A percentile compares a stretch with the other conserved stretches of the same genome.
phyloP scores from a whole-genome alignment of 1,284 basidiomycete genomes.

The Trichosporon sp. region DNA sequence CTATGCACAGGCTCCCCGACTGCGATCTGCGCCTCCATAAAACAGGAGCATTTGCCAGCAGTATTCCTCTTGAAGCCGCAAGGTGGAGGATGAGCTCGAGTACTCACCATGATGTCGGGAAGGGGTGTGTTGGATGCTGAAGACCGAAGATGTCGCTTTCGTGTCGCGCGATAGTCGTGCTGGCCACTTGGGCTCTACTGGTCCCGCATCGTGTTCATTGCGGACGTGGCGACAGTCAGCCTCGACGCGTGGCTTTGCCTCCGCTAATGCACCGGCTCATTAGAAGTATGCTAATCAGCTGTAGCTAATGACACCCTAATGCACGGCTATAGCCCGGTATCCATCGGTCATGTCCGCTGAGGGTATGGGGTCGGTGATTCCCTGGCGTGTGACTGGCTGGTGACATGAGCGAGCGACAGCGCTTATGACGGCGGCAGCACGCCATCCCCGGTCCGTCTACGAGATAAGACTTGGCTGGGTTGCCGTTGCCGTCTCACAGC shows the following conservation, averaged over 20 bases:
- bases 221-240: not conserved
- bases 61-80: not conserved
- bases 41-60: not conserved
- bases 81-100: not conserved
- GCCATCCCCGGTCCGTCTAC: constrained; percentile 8
- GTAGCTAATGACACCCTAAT: not conserved
- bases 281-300: not conserved
- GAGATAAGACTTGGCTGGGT: not conserved
- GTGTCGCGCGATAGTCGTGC: constrained; percentile 14
- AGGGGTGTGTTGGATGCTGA: constrained; percentile 6
- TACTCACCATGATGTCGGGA: constrained; percentile 21
- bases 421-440: constrained; percentile 8
- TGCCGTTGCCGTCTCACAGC: not conserved
- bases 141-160: not conserved
- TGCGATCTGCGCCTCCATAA: too few relatives aligned
- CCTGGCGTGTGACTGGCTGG: not conserved
- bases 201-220: constrained; percentile 9
- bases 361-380: not conserved
- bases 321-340: not conserved
- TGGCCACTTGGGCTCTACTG: not conserved
- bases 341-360: constrained; percentile 14
- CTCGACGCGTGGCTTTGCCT: not conserved
- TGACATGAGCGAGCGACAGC: not conserved
- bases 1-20: too few relatives aligned
- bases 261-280: not conserved